phyloP scores from a whole-genome alignment of 495 filamentous ascomycete species.

The Penicillium robsamsonii region DNA sequence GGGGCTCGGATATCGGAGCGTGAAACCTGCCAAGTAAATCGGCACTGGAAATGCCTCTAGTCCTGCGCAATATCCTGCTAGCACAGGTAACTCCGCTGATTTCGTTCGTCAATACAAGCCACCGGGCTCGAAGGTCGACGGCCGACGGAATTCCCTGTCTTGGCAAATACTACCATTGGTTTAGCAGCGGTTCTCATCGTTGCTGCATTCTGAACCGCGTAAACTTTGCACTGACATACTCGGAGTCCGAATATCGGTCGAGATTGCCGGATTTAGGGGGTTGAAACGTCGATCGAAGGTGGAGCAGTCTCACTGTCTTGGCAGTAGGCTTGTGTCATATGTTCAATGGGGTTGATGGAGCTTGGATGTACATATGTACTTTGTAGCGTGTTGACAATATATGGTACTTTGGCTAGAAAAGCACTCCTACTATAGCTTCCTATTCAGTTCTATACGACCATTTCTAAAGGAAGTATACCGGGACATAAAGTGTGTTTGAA shows the following conservation, averaged over 20 bases:
- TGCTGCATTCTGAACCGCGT: too few species aligned
- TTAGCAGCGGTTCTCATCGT: background rate
- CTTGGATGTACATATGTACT: too few species aligned
- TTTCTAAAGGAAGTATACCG: too few species aligned
- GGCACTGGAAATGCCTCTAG: background rate
- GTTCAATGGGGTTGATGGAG: background rate
- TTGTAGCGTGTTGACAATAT: too few species aligned
- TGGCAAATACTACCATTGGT: background rate
- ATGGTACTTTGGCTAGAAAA: too few species aligned
- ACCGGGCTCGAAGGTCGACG: background rate
- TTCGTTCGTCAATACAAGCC: background rate
- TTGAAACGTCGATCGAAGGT: background rate
- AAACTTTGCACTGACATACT: background rate
- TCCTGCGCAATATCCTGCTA: background rate
- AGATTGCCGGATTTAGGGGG: background rate
- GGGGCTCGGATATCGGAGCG: background rate
- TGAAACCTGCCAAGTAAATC: background rate
- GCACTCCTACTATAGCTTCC: too few species aligned
- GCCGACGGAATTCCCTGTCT: background rate
- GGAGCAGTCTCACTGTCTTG: background rate
- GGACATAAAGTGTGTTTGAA: too few species aligned
- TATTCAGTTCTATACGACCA: too few species aligned
- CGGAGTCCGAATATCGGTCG: background rate
- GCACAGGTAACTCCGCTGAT: background rate
- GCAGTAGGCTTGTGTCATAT: background rate